These are phyloP conservation scores for Termitomyces sp. DNA, from an alignment of 768 basidiomycete species.

Conservation along the genomic window DNA sequence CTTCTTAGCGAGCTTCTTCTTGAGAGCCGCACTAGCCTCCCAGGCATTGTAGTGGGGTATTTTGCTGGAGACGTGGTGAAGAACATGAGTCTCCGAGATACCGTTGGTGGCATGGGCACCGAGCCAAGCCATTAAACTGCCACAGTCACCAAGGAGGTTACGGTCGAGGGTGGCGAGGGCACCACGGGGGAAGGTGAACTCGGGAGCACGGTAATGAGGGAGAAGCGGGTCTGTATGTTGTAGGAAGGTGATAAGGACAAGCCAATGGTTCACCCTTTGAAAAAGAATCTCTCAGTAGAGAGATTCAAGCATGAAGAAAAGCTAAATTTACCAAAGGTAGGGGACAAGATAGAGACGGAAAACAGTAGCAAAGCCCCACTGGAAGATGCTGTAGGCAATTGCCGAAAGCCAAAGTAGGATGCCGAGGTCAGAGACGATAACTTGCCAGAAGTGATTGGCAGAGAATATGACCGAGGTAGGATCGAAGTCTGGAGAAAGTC, in stretches of 20 bases:
- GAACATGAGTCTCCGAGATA: slow-evolving; percentile 90
- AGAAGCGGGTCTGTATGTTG: slow-evolving; percentile 97
- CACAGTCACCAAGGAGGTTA: slow-evolving; percentile 70
- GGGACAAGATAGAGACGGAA: slow-evolving; percentile 80
- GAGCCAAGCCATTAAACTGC: slow-evolving; percentile 77
- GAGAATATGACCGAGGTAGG: slow-evolving; percentile 77
- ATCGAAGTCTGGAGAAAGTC: slow-evolving; percentile 54
- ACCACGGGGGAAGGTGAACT: slow-evolving; percentile 92
- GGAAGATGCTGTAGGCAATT: slow-evolving; percentile 48
- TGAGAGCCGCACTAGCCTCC: slow-evolving; percentile 87
- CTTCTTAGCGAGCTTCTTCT: slow-evolving; percentile 61
- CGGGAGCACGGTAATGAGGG: slow-evolving; percentile 85
- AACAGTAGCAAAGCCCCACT: slow-evolving; percentile 65
- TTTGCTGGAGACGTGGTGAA: slow-evolving; percentile 90
- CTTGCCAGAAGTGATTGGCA: slow-evolving; percentile 69
- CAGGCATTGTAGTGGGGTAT: slow-evolving; percentile 95
- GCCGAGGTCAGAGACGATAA: slow-evolving; percentile 82
- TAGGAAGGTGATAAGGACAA: slow-evolving; percentile 93
- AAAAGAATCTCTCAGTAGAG: not conserved
- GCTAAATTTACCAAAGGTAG: slow-evolving; percentile 66
- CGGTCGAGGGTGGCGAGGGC: slow-evolving; percentile 91
- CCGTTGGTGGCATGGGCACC: slow-evolving; percentile 85
- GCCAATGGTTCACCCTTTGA: slow-evolving; percentile 83
- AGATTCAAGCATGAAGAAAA: not conserved
- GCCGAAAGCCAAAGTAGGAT: slow-evolving; percentile 65